These are phyloP conservation scores for Hordeum marinum DNA, from an alignment of 176 grass and related monocot species.

Conservation along the genomic window DNA sequence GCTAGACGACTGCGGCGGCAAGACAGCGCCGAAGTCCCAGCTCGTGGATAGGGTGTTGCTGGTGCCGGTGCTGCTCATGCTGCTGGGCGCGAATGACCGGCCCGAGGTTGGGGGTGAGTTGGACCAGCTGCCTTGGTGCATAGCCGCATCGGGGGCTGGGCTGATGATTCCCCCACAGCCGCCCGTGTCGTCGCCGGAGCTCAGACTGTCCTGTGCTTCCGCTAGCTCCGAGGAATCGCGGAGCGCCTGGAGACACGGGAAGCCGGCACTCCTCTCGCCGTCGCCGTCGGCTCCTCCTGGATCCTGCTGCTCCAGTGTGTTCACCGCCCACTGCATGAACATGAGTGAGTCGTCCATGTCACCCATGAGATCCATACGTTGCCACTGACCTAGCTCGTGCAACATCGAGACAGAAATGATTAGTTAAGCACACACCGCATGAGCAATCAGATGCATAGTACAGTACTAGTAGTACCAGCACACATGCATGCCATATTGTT, in stretches of 20 bases:
- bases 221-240: background rate
- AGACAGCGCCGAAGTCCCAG: slow-evolving; percentile 33
- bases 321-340: slow-evolving; percentile 36
- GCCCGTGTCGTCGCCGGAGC: slow-evolving; percentile 4
- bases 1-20: background rate
- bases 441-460: too few relatives aligned
- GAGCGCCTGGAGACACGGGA: slow-evolving; percentile 18
- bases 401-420: background rate
- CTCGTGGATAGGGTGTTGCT: background rate
- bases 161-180: background rate
- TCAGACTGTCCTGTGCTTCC: background rate
- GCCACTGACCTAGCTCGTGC: background rate
- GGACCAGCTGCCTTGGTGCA: slow-evolving; percentile 11
- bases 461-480: too few relatives aligned
- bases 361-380: background rate
- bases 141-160: too few relatives aligned
- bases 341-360: slow-evolving; percentile 20
- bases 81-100: background rate
- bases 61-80: background rate
- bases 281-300: background rate
- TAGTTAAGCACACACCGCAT: background rate
- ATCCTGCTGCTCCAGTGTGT: slow-evolving; percentile 2
- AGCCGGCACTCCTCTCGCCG: background rate
- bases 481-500: background rate
- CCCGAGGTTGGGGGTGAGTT: background rate